Base-by-base conservation (phyloP, 1,284 basidiomycete genomes). In the Ceratobasidium sp. region DNA sequence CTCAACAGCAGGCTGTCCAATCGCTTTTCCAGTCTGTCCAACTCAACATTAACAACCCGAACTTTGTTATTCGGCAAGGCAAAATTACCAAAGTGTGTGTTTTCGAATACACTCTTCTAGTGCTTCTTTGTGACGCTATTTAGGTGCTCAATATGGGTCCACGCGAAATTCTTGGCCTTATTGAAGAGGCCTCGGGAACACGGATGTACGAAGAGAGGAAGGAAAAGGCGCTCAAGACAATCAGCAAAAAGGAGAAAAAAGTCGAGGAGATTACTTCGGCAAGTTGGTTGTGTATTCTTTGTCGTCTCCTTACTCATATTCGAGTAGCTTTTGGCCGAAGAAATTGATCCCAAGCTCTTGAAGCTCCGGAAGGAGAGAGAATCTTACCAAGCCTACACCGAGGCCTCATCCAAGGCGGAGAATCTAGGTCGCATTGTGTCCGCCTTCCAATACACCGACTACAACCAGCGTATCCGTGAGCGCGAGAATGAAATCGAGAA, bases 11-110 rank as follows among this genome's bases (percentile, higher is more conserved):
- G 80, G 89, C 89, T 0, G 92, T 99, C 1, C 97, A 98, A 83
- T 95, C 93, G 68, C 89, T 99, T 55, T 99, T 99, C 84, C 98
- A 99, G 85, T 94, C 95, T 53, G 97, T 99, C 0, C 97, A 99
- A 86, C 91, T 99, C 82, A 99, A 99, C 86, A 99, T 99, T 90
- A 99, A 99, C 87, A 99, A 99, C 85, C 98, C 98, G 64, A 99
- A 99, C 85, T 99, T 99, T 87, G 90, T 99, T 80, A 99, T 99
- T 86, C 99, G 99, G 97, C 98, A 99, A 86, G 98, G 98, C 64
- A 92, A 94, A 67, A 97, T 97, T 83, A 97, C 96, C 13, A 97
- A 97, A 87, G 95, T 90, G 56, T 56, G 83, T 80, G 46, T 5
- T 28, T 10, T 20, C 26, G 9, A 6, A 13, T 13, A 13, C 1